Evolutionary conservation across 2,329 filamentous ascomycete genomes (phyloP).

Genomic region (Rutstroemia sp.): DNA sequence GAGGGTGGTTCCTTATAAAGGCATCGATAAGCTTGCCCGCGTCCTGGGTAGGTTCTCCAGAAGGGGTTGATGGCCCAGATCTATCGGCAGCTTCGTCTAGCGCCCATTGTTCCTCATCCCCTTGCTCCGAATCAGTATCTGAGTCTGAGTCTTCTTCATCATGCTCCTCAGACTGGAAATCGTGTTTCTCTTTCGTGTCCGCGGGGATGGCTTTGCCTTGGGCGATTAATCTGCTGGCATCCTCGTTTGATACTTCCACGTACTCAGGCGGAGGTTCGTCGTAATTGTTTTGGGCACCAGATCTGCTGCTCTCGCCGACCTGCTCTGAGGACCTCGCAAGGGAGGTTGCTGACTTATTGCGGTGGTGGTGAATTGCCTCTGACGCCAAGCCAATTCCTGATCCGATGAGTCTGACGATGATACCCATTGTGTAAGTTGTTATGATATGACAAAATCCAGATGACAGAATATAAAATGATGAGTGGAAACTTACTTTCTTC

Average conservation of each 20-base stretch:
- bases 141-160: slow-evolving; percentile 10
- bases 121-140: slow-evolving; percentile 14
- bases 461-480: neutral
- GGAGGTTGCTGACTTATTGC: slow-evolving; percentile 6
- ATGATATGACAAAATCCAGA: neutral
- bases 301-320: slow-evolving; percentile 15
- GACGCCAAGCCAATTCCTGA: slow-evolving; percentile 24
- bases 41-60: slow-evolving; percentile 8
- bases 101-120: slow-evolving; percentile 23
- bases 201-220: slow-evolving; percentile 15
- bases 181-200: slow-evolving; percentile 9
- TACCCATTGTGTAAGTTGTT: slow-evolving; percentile 12
- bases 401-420: slow-evolving; percentile 19
- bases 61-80: neutral
- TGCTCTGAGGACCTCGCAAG: neutral
- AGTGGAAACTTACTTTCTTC: too few species aligned
- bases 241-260: slow-evolving; percentile 15
- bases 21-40: slow-evolving; percentile 11
- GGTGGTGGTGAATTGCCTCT: slow-evolving; percentile 17
- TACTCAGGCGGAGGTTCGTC: slow-evolving; percentile 19
- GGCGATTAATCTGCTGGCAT: slow-evolving; percentile 16
- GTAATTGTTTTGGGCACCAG: neutral
- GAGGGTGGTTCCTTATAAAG: slow-evolving; percentile 18
- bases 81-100: slow-evolving; percentile 19
- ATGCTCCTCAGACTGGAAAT: slow-evolving; percentile 1